phyloP scores from a whole-genome alignment of 345 rosid species.

The Citrus inodora region DNA sequence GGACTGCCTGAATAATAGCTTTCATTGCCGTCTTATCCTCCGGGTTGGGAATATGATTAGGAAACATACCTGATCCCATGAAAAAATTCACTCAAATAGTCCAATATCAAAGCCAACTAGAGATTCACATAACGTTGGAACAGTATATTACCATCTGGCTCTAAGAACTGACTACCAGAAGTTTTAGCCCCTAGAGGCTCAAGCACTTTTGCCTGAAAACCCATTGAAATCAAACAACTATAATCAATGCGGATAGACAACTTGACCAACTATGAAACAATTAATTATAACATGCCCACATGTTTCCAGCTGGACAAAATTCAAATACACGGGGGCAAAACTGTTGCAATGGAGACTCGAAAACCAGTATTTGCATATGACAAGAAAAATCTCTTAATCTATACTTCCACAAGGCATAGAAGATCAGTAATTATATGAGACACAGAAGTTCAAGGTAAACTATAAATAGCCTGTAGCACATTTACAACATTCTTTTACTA shows the following conservation, averaged over 20 bases:
- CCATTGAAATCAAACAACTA: constrained; percentile 9
- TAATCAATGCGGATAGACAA: neutral
- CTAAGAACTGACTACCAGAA: constrained; percentile 93
- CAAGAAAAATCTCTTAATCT: neutral
- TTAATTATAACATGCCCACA: neutral
- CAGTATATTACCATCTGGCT: constrained; percentile 75
- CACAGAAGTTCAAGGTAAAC: neutral
- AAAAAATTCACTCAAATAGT: neutral
- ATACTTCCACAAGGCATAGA: neutral
- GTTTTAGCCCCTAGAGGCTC: constrained; percentile 93
- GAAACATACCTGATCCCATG: constrained; percentile 68
- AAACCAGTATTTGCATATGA: neutral
- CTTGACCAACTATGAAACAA: neutral
- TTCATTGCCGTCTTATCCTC: constrained; percentile 94
- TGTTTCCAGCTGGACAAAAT: neutral
- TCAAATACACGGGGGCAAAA: neutral
- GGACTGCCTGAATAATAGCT: constrained; percentile 87
- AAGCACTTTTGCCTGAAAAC: constrained; percentile 80
- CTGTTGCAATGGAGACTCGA: neutral
- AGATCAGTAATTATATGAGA: neutral
- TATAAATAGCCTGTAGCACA: neutral
- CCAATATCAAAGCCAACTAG: constrained; percentile 5
- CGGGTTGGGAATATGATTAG: constrained; percentile 97
- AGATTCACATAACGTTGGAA: constrained; percentile 3
- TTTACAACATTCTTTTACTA: too few relatives aligned